Evolutionary conservation across 225 moss, liverwort and hornwort genomes (phyloP).

Genomic region (Ulota crispa): DNA sequence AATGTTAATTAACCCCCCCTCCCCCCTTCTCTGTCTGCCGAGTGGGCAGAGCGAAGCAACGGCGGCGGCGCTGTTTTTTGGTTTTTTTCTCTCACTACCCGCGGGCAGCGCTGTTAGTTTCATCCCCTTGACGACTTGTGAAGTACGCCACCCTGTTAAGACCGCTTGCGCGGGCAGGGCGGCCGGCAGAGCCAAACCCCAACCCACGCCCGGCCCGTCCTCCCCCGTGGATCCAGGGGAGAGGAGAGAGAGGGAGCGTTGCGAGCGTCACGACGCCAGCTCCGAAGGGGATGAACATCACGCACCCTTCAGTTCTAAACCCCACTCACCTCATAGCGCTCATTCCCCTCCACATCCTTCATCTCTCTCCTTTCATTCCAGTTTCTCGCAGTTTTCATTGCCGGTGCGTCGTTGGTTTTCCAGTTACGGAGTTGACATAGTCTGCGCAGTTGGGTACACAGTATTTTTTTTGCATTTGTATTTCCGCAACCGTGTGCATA

Average conservation of each 20-base stretch:
- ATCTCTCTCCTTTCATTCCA: not conserved
- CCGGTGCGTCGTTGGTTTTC: not conserved
- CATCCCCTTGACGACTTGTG: not conserved
- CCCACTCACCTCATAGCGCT: not conserved
- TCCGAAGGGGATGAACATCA: not conserved
- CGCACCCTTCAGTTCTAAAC: not conserved
- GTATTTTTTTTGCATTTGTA: too few species aligned
- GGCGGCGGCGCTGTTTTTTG: constrained; percentile 6
- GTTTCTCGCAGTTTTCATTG: too few species aligned
- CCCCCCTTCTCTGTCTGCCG: not conserved
- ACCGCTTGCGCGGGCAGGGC: not conserved
- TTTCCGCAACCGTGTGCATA: not conserved
- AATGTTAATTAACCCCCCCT: not conserved
- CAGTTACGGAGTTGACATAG: constrained; percentile 13
- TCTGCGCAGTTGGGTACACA: not conserved
- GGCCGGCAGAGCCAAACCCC: not conserved
- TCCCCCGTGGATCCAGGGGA: not conserved
- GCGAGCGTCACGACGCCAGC: not conserved
- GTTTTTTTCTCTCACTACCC: not conserved
- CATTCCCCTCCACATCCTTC: not conserved
- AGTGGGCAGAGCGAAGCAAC: not conserved
- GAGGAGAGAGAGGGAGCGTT: too few species aligned
- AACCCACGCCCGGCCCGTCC: not conserved
- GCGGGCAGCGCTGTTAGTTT: not conserved
- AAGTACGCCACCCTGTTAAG: not conserved